Conservation (phyloP, 441 rosid species). For the Brassica balearica region DNA sequence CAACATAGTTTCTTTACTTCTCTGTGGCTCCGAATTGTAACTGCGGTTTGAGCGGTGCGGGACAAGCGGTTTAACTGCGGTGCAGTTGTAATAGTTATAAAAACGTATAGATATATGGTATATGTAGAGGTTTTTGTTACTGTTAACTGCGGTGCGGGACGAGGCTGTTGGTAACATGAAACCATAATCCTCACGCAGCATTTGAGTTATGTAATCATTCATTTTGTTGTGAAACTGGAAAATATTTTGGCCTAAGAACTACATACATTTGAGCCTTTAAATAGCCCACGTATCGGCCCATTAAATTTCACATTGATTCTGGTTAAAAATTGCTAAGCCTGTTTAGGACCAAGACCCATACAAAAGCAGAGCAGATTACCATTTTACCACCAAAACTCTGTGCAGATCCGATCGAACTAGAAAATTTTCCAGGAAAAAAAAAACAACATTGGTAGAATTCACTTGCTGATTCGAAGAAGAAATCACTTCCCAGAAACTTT, state of each 20-base stretch:
- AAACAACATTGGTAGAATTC: not conserved
- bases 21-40: too few species aligned
- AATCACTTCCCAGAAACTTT: constrained; percentile 26
- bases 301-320: not conserved
- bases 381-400: constrained; percentile 35
- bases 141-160: too few species aligned
- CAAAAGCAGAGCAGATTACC: constrained; percentile 17
- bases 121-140: too few species aligned
- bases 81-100: too few species aligned
- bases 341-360: constrained; percentile 9
- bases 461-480: constrained; percentile 21
- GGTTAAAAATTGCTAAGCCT: constrained; percentile 4
- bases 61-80: too few species aligned
- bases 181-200: too few species aligned
- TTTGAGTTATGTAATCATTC: too few species aligned
- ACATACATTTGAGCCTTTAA: not conserved
- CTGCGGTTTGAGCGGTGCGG: too few species aligned
- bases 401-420: constrained; percentile 42
- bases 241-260: not conserved
- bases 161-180: too few species aligned
- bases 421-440: too few species aligned
- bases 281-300: constrained; percentile 3
- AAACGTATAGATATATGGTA: too few species aligned
- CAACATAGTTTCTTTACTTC: too few species aligned
- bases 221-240: not conserved